Percentiles rank a stretch among this genome's conserved stretches.
Evolutionary conservation across 1,139 yeast genomes (phyloP).

Genomic region (Debaryomyces sp.): DNA sequence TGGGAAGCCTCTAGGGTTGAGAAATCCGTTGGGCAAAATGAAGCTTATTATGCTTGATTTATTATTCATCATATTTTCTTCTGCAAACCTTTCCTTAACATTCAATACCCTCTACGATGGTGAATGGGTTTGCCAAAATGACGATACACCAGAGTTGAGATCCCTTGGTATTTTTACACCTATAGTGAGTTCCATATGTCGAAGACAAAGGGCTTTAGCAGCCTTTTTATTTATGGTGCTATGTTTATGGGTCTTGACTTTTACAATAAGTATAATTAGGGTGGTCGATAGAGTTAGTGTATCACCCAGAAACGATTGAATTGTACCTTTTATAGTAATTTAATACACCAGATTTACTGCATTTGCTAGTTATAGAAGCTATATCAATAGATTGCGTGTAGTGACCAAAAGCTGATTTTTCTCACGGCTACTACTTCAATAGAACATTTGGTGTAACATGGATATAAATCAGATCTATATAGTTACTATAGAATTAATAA

Average conservation of each 20-base stretch:
- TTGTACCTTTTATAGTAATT: not conserved
- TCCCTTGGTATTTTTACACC: conserved; percentile 31
- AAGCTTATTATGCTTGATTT: conserved; percentile 77
- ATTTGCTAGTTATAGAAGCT: not conserved
- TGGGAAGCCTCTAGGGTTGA: conserved; percentile 87
- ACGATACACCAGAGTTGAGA: conserved; percentile 23
- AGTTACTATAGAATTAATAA: not conserved
- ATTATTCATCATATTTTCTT: conserved; percentile 86
- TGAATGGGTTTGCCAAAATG: conserved; percentile 73
- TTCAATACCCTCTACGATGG: conserved; percentile 81
- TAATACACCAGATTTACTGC: not conserved
- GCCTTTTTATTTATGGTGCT: conserved; percentile 76
- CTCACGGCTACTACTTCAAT: not conserved
- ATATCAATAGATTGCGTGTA: not conserved
- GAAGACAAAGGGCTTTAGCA: conserved; percentile 78
- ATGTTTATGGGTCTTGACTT: conserved; percentile 82
- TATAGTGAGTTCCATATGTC: conserved; percentile 56
- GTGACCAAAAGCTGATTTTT: not conserved
- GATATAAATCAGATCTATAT: not conserved
- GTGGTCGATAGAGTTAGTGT: conserved; percentile 70
- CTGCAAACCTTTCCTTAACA: conserved; percentile 84
- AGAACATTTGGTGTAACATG: not conserved
- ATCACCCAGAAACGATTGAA: conserved; percentile 15
- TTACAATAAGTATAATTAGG: conserved; percentile 78
- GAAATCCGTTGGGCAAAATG: conserved; percentile 83